Evolutionary conservation across 805 yeast species (phyloP).

Genomic region (Ogataea angusta): DNA sequence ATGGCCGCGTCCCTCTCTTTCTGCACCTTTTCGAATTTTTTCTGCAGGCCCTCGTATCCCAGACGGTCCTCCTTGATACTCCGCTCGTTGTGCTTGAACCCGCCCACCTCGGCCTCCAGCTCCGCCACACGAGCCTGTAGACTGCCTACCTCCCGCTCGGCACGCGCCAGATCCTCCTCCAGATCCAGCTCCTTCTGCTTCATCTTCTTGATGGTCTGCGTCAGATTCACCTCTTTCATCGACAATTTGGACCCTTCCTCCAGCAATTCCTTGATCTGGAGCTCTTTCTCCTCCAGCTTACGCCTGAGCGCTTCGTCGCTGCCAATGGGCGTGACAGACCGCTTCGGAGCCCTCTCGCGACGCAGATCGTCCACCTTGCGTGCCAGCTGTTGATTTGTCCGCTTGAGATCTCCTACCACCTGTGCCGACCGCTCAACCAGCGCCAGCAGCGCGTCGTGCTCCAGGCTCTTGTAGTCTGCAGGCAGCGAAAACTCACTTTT

Average conservation of each 20-base stretch:
- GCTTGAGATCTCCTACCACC: constrained; percentile 4
- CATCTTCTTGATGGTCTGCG: constrained; percentile 62
- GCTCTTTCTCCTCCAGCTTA: constrained; percentile 50
- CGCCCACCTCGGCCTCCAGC: constrained; percentile 29
- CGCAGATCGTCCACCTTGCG: constrained; percentile 31
- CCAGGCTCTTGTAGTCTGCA: constrained; percentile 11
- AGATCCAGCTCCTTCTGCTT: constrained; percentile 41
- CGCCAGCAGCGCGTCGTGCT: constrained; percentile 13
- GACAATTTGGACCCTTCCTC: constrained; percentile 77
- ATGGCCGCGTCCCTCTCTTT: constrained; percentile 24
- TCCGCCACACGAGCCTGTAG: constrained; percentile 28
- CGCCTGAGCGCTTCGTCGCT: constrained; percentile 23
- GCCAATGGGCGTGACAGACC: constrained; percentile 7
- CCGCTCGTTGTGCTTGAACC: constrained; percentile 21
- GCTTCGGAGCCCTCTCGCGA: constrained; percentile 16
- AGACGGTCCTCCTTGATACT: constrained; percentile 32
- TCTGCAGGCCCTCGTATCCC: constrained; percentile 23
- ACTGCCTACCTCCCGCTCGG: constrained; percentile 27
- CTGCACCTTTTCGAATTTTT: constrained; percentile 23
- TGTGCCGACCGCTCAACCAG: constrained; percentile 10
- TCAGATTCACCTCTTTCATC: constrained; percentile 63
- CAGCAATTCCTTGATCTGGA: constrained; percentile 59
- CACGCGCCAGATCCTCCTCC: constrained; percentile 34
- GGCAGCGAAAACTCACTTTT: constrained; percentile 13
- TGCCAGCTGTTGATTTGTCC: constrained; percentile 12